These are phyloP conservation scores for Alternaria consortialis DNA, from an alignment of 2,329 filamentous ascomycete species.

Conservation along the genomic window DNA sequence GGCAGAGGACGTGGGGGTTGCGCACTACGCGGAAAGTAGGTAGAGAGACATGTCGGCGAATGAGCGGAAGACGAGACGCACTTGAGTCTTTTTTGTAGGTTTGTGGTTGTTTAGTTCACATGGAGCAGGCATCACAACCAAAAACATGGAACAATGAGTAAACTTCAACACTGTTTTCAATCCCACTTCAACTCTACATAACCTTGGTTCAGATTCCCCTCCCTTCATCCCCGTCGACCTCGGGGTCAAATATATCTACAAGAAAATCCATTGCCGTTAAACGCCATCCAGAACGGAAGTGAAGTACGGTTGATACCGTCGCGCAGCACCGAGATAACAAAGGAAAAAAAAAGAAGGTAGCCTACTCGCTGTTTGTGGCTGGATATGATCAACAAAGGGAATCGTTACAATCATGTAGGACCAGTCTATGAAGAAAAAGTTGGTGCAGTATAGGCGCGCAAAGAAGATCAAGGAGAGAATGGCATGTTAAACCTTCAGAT, in stretches of 20 bases:
- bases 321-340: constrained; percentile 4
- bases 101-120: not conserved
- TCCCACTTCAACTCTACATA: constrained; percentile 5
- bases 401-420: constrained; percentile 41
- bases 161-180: constrained; percentile 10
- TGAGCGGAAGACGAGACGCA: not conserved
- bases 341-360: constrained; percentile 9
- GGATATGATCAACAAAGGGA: constrained; percentile 36
- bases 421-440: constrained; percentile 34
- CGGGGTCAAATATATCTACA: constrained; percentile 16
- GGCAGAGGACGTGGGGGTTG: not conserved
- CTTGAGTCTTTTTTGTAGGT: not conserved
- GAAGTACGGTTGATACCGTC: constrained; percentile 8
- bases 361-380: constrained; percentile 8
- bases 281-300: constrained; percentile 10
- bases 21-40: not conserved
- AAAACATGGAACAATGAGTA: not conserved
- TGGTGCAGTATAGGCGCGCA: constrained; percentile 5
- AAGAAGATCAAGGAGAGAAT: constrained; percentile 7
- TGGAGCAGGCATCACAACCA: not conserved
- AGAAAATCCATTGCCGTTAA: constrained; percentile 8
- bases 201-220: not conserved
- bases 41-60: not conserved
- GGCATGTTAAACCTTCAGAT: not conserved
- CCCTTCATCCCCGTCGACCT: not conserved